phyloP scores from a whole-genome alignment of 129 eudicot genomes.

The Deinandra increscens region DNA sequence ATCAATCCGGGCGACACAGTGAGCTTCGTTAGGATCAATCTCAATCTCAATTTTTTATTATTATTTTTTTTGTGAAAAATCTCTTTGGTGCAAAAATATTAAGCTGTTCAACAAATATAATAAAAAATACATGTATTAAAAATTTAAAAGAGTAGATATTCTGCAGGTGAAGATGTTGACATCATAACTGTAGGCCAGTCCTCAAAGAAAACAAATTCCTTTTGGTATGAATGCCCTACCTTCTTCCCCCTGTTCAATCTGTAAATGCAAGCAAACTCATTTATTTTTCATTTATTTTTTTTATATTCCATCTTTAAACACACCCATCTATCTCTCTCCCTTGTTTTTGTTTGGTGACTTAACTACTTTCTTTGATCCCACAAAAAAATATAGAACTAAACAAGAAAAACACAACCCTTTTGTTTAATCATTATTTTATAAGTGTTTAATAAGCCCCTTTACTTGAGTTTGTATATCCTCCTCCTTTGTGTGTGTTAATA shows the following conservation, averaged over 20 bases:
- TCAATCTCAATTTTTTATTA: too few species aligned
- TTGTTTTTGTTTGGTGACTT: slow-evolving; percentile 37
- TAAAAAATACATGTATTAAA: neutral
- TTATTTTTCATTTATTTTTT: slow-evolving; percentile 13
- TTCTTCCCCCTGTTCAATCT: slow-evolving; percentile 27
- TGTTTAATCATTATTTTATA: slow-evolving; percentile 26
- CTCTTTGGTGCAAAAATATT: too few species aligned
- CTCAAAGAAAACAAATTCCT: slow-evolving; percentile 29
- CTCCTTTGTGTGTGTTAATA: slow-evolving; percentile 18
- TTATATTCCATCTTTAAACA: slow-evolving; percentile 18
- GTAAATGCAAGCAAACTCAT: slow-evolving; percentile 47
- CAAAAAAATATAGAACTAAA: slow-evolving; percentile 12
- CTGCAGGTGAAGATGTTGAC: slow-evolving; percentile 49
- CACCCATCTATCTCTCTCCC: slow-evolving; percentile 4
- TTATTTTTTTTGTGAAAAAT: too few species aligned
- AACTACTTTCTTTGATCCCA: slow-evolving; percentile 31
- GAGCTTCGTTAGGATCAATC: too few species aligned
- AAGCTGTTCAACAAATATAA: too few species aligned
- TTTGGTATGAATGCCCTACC: slow-evolving; percentile 27
- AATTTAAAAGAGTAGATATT: slow-evolving; percentile 18
- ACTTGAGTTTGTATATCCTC: slow-evolving; percentile 32
- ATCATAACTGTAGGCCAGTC: slow-evolving; percentile 35
- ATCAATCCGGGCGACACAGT: too few species aligned
- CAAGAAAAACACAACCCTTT: slow-evolving; percentile 20
- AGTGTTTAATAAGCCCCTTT: slow-evolving; percentile 33